Conservation (phyloP, 2,329 filamentous ascomycete species). For the Fusarium gaditjirri region DNA sequence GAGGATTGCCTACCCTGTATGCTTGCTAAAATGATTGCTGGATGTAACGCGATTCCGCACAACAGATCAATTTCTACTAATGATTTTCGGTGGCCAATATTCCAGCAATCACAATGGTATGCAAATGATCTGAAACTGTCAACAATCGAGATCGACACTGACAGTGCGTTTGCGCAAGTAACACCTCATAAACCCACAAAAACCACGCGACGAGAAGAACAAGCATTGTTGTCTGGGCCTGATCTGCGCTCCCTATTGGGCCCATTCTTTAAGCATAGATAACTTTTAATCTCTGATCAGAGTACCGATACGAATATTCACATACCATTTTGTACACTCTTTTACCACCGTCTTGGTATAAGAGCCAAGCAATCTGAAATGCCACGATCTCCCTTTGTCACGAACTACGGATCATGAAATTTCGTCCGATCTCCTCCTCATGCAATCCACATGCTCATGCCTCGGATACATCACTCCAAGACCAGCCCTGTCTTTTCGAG, state of each 20-base stretch:
- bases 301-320: not conserved
- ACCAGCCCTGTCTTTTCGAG: not conserved
- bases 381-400: no score
- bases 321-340: accelerated
- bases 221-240: accelerated
- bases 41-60: accelerated
- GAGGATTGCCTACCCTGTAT: not conserved
- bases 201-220: not conserved
- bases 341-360: accelerated
- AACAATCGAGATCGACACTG: not conserved
- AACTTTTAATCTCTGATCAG: not conserved
- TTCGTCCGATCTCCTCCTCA: not conserved
- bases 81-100: accelerated
- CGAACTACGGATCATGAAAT: not conserved
- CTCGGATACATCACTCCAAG: not conserved
- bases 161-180: not conserved
- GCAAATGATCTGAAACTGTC: accelerated
- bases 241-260: not conserved
- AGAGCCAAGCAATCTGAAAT: accelerated
- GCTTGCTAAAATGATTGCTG: no score
- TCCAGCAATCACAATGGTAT: not conserved
- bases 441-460: not conserved
- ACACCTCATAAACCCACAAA: not conserved
- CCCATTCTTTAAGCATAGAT: not conserved
- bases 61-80: accelerated